These are phyloP conservation scores for Sinapis alba DNA, from an alignment of 441 rosid species.

Conservation along the genomic window DNA sequence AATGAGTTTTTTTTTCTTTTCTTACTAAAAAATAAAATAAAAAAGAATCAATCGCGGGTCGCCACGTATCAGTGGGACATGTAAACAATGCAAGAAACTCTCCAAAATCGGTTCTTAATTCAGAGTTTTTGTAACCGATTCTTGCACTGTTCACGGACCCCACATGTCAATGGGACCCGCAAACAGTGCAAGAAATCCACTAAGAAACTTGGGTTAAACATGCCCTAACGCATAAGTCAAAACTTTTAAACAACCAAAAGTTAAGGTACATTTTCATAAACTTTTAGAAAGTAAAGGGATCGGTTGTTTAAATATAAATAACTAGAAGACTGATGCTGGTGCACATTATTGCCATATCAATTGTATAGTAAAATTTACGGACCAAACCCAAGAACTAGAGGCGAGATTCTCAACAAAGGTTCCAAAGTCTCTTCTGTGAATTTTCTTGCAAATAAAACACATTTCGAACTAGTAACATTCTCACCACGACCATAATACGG, in stretches of 20 bases:
- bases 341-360: neutral
- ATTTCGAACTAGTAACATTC: constrained; percentile 29
- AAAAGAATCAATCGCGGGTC: no score
- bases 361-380: constrained; percentile 9
- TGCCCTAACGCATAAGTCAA: neutral
- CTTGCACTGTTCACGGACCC: no score
- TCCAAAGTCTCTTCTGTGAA: constrained; percentile 52
- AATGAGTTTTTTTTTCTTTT: no score
- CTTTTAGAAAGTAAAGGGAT: neutral
- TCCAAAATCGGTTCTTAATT: no score
- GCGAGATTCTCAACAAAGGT: constrained; percentile 56
- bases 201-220: no score
- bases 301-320: neutral
- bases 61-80: no score
- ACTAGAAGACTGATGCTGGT: neutral
- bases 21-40: no score
- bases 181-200: no score
- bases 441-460: constrained; percentile 66
- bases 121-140: no score
- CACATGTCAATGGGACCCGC: no score
- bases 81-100: no score
- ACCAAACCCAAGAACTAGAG: constrained; percentile 53
- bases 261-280: neutral
- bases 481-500: constrained; percentile 41
- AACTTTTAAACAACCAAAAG: neutral